A percentile compares a stretch with the other conserved stretches of the same genome.
These are phyloP conservation scores for Orbilia ellipsospora DNA, from an alignment of 2,329 filamentous ascomycete genomes.

Conservation along the genomic window DNA sequence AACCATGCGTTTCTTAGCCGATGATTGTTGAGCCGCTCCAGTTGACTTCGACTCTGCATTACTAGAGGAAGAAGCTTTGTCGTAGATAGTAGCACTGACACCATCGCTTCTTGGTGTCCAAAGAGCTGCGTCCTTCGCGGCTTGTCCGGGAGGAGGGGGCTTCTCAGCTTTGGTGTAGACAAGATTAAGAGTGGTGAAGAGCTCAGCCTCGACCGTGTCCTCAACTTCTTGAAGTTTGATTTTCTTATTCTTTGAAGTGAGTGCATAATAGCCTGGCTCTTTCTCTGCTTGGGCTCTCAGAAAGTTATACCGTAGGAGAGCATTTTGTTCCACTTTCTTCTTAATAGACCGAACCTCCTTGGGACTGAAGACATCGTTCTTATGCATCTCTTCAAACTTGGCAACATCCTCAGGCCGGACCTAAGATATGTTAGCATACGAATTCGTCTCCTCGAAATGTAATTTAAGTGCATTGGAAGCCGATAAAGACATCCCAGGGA, in stretches of 20 bases:
- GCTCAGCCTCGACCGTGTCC: neutral
- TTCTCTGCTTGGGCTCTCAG: neutral
- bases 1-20: slow-evolving; percentile 4
- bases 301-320: neutral
- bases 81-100: neutral
- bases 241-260: slow-evolving; percentile 19
- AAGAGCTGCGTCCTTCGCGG: neutral
- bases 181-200: neutral
- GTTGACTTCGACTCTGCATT: neutral
- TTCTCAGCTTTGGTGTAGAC: neutral
- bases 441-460: too few species aligned
- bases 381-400: too few species aligned
- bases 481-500: too few species aligned
- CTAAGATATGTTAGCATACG: too few species aligned
- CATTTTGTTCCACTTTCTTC: neutral
- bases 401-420: too few species aligned
- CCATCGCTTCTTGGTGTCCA: neutral
- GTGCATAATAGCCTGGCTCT: neutral
- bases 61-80: neutral
- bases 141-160: neutral
- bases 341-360: neutral
- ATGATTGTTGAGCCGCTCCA: neutral
- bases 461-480: too few species aligned
- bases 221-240: slow-evolving; percentile 15
- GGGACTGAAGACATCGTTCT: neutral